Base-by-base conservation (phyloP, 2,329 filamentous ascomycete genomes). In the Arthrobotrys entomopaga region DNA sequence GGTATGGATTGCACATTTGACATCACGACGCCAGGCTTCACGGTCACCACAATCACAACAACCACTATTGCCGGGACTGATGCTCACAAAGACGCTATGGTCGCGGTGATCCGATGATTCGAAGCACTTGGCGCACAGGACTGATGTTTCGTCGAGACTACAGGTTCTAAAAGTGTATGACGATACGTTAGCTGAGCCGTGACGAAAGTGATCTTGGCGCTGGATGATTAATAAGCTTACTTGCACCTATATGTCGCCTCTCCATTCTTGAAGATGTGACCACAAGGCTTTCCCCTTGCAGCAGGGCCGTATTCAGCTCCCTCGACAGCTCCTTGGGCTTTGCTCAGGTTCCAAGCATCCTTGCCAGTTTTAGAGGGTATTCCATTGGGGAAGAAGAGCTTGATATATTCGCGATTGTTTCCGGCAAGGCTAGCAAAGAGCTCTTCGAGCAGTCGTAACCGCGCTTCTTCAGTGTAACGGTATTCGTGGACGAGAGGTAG, bases 11-110 rank as follows among this genome's bases (percentile, higher is more conserved):
- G 93, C 94, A 83, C 95, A 99, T 80, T 91, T 89, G 77, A 98
- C 86, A 49, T 93, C 93, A 54, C 88, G 85, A 80, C 89, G 89
- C 94, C 96, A 99, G 10, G 95, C 96, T 82, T 99, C 96, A 19
- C 90, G 88, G 80, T 99, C 95, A 71, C 95, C 95, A 80, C 95
- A 99, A 82, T 99, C 95, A 82, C 95, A 99, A 83, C 96, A 98
- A 50, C 94, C 94, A 79, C 91, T 95, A 80, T 97, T 97, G 5
- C 94, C 94, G 1, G 91, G 88, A 0, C 93, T 96, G 53, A 97
- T 89, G 69, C 87, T 91, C 70, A 99, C 92, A 79, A 91, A 90
- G 65, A 98, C 93, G 83, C 92, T 91, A 82, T 99, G 95, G 11
- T 90, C 93, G 10, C 92, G 90, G 81, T 99, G 95, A 80, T 99